Conservation (phyloP, 768 basidiomycete genomes). For the Panus rudis region DNA sequence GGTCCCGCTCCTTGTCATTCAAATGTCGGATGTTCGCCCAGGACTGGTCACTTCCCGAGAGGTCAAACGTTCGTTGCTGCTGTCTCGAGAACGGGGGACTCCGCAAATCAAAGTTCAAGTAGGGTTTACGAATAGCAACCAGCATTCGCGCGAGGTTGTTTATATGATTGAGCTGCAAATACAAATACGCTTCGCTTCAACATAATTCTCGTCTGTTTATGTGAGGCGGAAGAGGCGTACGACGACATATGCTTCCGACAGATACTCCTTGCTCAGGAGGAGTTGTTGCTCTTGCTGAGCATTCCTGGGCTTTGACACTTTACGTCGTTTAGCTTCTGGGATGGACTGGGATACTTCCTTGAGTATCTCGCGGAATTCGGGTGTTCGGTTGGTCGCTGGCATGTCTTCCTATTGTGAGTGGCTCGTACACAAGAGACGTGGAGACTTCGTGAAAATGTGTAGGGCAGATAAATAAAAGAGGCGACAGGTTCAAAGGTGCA, state of each 20-base stretch:
- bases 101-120: constrained; percentile 72
- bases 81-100: constrained; percentile 45
- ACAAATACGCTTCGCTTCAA: constrained; percentile 3
- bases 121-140: constrained; percentile 70
- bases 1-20: constrained; percentile 88
- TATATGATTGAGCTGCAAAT: constrained; percentile 62
- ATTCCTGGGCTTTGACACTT: constrained; percentile 26
- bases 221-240: constrained; percentile 31
- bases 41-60: constrained; percentile 36
- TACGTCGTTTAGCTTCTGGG: constrained; percentile 47
- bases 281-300: constrained; percentile 31
- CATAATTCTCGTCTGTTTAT: constrained; percentile 8
- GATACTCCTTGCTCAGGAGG: constrained; percentile 54
- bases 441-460: constrained; percentile 7
- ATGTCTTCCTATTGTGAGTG: constrained; percentile 25
- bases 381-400: constrained; percentile 54
- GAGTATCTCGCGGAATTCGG: constrained; percentile 50
- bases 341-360: constrained; percentile 36
- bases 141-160: constrained; percentile 67
- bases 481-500: no score
- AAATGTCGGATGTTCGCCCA: constrained; percentile 68
- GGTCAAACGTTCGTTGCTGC: constrained; percentile 46
- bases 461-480: constrained; percentile 3
- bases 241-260: constrained; percentile 70
- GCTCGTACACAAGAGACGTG: constrained; percentile 1